Conservation (phyloP, 2,329 filamentous ascomycete species). For the Amauroascus verrucosus region DNA sequence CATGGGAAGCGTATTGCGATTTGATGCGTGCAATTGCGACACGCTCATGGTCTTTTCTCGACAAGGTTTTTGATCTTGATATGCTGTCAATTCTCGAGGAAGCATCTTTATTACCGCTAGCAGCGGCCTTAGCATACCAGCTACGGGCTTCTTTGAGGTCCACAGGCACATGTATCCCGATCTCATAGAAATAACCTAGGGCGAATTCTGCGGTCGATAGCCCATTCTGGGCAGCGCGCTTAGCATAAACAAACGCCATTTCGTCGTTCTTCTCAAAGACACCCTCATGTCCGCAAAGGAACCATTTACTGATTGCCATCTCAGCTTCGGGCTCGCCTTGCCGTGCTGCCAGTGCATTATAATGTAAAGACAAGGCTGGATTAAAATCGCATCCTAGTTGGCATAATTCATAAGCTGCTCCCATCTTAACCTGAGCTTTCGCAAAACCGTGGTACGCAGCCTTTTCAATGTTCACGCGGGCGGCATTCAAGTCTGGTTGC, state of each 20-base stretch:
- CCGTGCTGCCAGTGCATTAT: constrained; percentile 83
- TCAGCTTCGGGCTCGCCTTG: constrained; percentile 91
- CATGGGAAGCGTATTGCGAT: constrained; percentile 61
- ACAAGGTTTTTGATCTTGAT: constrained; percentile 69
- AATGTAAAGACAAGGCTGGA: constrained; percentile 82
- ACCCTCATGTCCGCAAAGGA: constrained; percentile 86
- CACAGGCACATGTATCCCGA: constrained; percentile 82
- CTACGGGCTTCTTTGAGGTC: constrained; percentile 69
- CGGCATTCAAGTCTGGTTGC: constrained; percentile 58
- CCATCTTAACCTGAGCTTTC: constrained; percentile 96
- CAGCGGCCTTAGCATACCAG: constrained; percentile 86
- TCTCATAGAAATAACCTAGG: constrained; percentile 93
- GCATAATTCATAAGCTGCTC: constrained; percentile 86
- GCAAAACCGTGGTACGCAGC: constrained; percentile 91
- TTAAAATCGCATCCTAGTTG: constrained; percentile 92
- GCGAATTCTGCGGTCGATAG: constrained; percentile 90
- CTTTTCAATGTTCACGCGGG: constrained; percentile 87
- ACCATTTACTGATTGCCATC: constrained; percentile 97
- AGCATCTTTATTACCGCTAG: constrained; percentile 87
- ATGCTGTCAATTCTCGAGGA: constrained; percentile 71
- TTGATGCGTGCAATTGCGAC: constrained; percentile 83
- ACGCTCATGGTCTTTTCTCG: constrained; percentile 84
- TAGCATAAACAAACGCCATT: constrained; percentile 80
- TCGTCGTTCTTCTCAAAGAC: constrained; percentile 94
- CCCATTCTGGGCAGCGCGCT: constrained; percentile 70